Evolutionary conservation across 2,329 filamentous ascomycete genomes (phyloP).

Genomic region (Tricladium varicosporioides): DNA sequence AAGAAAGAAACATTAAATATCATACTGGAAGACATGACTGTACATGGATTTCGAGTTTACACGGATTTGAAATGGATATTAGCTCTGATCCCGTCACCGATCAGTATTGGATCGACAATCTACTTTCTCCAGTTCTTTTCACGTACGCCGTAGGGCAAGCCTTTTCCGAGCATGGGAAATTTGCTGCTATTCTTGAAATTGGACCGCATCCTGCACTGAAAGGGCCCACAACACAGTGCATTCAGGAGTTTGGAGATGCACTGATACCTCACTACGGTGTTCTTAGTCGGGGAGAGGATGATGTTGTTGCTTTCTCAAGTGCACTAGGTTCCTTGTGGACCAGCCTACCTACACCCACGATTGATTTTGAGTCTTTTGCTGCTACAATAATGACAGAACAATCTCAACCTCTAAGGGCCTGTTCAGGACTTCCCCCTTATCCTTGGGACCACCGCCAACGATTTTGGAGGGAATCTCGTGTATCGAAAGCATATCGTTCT

Average conservation of each 20-base stretch:
- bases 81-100: constrained; percentile 7
- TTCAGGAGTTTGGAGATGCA: constrained; percentile 7
- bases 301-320: constrained; percentile 8
- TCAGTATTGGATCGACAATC: constrained; percentile 37
- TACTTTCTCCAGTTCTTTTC: constrained; percentile 43
- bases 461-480: constrained; percentile 18
- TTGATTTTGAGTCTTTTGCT: constrained; percentile 24
- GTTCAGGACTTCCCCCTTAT: constrained; percentile 10
- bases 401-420: constrained; percentile 21
- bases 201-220: constrained; percentile 26
- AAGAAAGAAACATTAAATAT: constrained; percentile 11
- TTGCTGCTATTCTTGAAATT: constrained; percentile 23
- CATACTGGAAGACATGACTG: constrained; percentile 22
- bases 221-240: constrained; percentile 18
- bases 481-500: neutral
- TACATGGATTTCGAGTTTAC: constrained; percentile 39
- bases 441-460: constrained; percentile 5
- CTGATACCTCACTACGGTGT: constrained; percentile 15
- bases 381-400: neutral
- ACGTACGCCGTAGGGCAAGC: constrained; percentile 35
- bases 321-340: constrained; percentile 16
- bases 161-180: constrained; percentile 5
- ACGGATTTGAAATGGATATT: constrained; percentile 1
- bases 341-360: constrained; percentile 20
- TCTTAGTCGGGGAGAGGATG: constrained; percentile 11